phyloP scores from a whole-genome alignment of 108 stramenopile species.

The Cyclotella sp. region DNA sequence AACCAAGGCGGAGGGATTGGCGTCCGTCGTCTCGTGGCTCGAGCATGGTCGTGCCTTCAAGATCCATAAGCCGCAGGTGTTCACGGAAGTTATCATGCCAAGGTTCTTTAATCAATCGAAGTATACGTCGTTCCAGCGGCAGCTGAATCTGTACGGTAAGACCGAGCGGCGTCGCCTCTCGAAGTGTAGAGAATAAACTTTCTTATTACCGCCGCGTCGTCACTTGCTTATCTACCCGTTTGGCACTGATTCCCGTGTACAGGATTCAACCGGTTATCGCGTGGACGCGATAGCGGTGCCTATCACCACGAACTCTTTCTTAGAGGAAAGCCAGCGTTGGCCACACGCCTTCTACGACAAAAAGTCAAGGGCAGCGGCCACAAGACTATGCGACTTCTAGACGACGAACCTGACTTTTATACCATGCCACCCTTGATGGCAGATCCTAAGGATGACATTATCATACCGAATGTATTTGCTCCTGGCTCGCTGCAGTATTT shows the following conservation, averaged over 20 bases:
- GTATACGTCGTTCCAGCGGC: slow-evolving; percentile 70
- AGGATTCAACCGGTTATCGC: slow-evolving; percentile 55
- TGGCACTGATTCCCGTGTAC: neutral
- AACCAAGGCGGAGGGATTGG: slow-evolving; percentile 58
- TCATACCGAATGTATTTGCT: slow-evolving; percentile 8
- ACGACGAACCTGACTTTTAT: slow-evolving; percentile 77
- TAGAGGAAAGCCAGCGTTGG: slow-evolving; percentile 56
- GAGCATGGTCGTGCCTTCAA: slow-evolving; percentile 81
- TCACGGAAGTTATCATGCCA: slow-evolving; percentile 76
- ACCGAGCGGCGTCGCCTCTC: neutral
- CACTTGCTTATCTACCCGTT: neutral
- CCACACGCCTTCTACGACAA: slow-evolving; percentile 58
- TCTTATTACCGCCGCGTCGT: too few relatives aligned
- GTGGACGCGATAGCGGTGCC: slow-evolving; percentile 50
- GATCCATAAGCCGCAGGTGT: slow-evolving; percentile 78
- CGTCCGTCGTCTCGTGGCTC: slow-evolving; percentile 75
- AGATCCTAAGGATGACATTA: neutral
- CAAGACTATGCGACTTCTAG: slow-evolving; percentile 49
- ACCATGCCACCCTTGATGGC: slow-evolving; percentile 56
- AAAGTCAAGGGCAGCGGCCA: slow-evolving; percentile 84
- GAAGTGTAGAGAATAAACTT: too few relatives aligned
- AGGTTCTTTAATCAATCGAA: slow-evolving; percentile 74
- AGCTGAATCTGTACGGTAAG: slow-evolving; percentile 74
- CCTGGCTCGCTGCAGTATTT: neutral
- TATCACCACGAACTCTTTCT: slow-evolving; percentile 77